Conservation (phyloP, 768 basidiomycete species). For the Suillus clintonianus region DNA sequence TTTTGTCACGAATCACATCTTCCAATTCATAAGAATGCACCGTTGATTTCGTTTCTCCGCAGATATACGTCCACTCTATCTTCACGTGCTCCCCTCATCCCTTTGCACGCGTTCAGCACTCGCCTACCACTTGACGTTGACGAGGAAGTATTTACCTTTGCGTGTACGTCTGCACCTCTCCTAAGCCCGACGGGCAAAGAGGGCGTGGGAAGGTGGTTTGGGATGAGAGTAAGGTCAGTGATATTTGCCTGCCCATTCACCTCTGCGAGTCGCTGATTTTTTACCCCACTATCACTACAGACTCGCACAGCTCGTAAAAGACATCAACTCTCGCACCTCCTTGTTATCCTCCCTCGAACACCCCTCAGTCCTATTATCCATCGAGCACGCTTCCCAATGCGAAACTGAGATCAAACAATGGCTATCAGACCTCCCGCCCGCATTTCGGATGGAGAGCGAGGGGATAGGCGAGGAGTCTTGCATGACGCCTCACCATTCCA, state of each 20-base stretch:
- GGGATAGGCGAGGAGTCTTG: neutral
- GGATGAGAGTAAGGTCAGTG: slow-evolving; percentile 55
- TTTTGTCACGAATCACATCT: neutral
- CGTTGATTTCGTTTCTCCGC: neutral
- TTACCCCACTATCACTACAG: slow-evolving; percentile 33
- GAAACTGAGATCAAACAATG: slow-evolving; percentile 60
- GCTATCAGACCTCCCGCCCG: slow-evolving; percentile 51
- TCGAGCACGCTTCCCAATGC: slow-evolving; percentile 62
- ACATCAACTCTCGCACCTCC: slow-evolving; percentile 39
- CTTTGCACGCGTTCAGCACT: slow-evolving; percentile 55
- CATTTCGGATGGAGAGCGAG: slow-evolving; percentile 47
- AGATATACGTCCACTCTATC: slow-evolving; percentile 1
- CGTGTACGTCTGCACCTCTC: slow-evolving; percentile 45
- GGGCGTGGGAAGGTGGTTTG: slow-evolving; percentile 42
- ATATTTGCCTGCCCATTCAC: neutral
- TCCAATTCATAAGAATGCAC: neutral
- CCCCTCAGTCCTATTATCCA: slow-evolving; percentile 36
- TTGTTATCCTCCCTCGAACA: neutral
- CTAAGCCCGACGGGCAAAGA: slow-evolving; percentile 25
- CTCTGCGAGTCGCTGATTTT: neutral
- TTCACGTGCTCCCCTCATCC: slow-evolving; percentile 45
- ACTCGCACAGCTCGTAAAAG: slow-evolving; percentile 64
- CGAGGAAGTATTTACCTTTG: slow-evolving; percentile 51
- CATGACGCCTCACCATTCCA: neutral
- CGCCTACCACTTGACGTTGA: slow-evolving; percentile 59